A percentile compares a stretch with the other conserved stretches of the same genome.
phyloP scores from a whole-genome alignment of 352 stramenopile genomes.

The Heterotrichella gracilis region DNA sequence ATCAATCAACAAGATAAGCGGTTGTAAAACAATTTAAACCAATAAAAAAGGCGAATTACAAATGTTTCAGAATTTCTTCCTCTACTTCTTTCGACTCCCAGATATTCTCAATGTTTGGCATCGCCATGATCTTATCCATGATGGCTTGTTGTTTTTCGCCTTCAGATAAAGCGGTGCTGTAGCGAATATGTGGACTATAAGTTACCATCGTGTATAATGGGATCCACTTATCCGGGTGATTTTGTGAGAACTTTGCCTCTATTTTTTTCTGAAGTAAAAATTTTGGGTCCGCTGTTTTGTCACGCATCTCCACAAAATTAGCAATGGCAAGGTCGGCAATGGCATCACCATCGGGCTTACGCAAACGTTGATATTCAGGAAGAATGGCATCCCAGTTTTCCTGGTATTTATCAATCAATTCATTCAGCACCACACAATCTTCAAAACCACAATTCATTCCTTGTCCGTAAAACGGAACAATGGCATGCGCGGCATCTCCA shows the following conservation, averaged over 20 bases:
- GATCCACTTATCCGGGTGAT: constrained; percentile 19
- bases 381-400: constrained; percentile 12
- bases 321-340: constrained; percentile 19
- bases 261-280: constrained; percentile 22
- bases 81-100: not conserved
- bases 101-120: not conserved
- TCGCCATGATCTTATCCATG: not conserved
- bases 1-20: no score
- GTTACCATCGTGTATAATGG: constrained; percentile 24
- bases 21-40: no score
- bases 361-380: constrained; percentile 13
- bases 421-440: constrained; percentile 18
- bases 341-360: constrained; percentile 19
- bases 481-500: constrained; percentile 24
- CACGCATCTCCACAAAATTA: constrained; percentile 24
- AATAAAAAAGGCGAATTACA: not conserved
- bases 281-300: constrained; percentile 17
- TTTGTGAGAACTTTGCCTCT: constrained; percentile 15
- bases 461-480: constrained; percentile 26
- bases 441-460: constrained; percentile 25
- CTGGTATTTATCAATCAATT: constrained; percentile 13
- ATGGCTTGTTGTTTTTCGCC: constrained; percentile 1
- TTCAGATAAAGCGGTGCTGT: not conserved
- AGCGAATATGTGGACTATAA: constrained; percentile 15
- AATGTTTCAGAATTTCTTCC: not conserved